phyloP scores from a whole-genome alignment of 352 stramenopile genomes.

The Pythium periplocum region DNA sequence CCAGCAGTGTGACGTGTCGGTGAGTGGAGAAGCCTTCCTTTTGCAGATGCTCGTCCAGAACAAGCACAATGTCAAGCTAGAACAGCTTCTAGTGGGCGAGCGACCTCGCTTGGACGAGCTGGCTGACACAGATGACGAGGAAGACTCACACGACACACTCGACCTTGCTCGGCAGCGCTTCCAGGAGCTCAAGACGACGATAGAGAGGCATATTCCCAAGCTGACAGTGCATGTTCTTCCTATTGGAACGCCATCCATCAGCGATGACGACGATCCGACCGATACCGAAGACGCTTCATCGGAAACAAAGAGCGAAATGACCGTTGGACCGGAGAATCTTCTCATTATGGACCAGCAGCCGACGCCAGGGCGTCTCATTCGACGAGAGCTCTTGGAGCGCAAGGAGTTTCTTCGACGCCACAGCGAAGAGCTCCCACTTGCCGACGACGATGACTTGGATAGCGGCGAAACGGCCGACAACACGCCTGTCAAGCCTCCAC shows the following conservation, averaged over 20 bases:
- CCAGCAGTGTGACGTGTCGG: conserved; percentile 24
- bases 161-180: background rate
- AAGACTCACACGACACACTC: background rate
- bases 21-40: conserved; percentile 7
- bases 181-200: conserved; percentile 7
- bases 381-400: conserved; percentile 14
- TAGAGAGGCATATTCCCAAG: conserved; percentile 2
- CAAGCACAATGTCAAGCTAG: conserved; percentile 9
- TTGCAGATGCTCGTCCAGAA: background rate
- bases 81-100: conserved; percentile 8
- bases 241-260: background rate
- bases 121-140: conserved; percentile 7
- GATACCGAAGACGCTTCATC: background rate
- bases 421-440: conserved; percentile 18
- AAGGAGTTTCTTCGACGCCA: conserved; percentile 19
- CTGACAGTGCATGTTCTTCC: conserved; percentile 8
- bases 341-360: conserved; percentile 1
- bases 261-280: background rate
- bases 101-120: conserved; percentile 6
- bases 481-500: background rate
- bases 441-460: conserved; percentile 11
- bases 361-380: conserved; percentile 13
- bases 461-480: background rate
- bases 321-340: background rate
- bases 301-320: background rate